These are phyloP conservation scores for Mucor ambiguus DNA, from an alignment of 371 early-diverging fungal species.

Conservation along the genomic window DNA sequence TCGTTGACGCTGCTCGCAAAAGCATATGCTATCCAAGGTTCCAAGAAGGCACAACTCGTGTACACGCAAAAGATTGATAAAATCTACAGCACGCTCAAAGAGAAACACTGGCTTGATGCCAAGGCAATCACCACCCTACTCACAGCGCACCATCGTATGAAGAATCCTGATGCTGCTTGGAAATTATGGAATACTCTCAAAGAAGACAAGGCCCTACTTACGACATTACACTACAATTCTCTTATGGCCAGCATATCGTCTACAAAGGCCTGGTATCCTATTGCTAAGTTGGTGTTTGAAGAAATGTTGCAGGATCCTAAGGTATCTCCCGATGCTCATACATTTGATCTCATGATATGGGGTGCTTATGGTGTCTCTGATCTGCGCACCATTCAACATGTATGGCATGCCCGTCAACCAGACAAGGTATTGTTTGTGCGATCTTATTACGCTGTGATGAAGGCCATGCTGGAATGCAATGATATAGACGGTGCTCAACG, in stretches of 20 bases:
- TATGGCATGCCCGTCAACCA: neutral
- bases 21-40: conserved; percentile 35
- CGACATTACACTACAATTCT: conserved; percentile 35
- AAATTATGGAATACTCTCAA: conserved; percentile 31
- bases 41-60: neutral
- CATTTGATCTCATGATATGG: conserved; percentile 36
- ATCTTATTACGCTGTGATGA: conserved; percentile 31
- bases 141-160: conserved; percentile 26
- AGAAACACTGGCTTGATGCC: conserved; percentile 25
- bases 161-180: conserved; percentile 37
- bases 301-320: conserved; percentile 23
- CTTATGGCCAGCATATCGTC: conserved; percentile 26
- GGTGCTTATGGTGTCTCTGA: conserved; percentile 27
- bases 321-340: conserved; percentile 18
- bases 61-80: conserved; percentile 10
- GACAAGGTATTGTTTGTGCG: conserved; percentile 18
- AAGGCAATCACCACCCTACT: conserved; percentile 31
- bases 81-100: conserved; percentile 14
- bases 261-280: conserved; percentile 31
- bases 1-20: conserved; percentile 35
- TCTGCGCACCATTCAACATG: conserved; percentile 14
- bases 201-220: neutral
- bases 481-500: conserved; percentile 15
- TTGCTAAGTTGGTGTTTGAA: conserved; percentile 31
- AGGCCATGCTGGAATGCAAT: conserved; percentile 22